Evolutionary conservation across 805 yeast species (phyloP).

Genomic region (Zygosaccharomyces bisporus): DNA sequence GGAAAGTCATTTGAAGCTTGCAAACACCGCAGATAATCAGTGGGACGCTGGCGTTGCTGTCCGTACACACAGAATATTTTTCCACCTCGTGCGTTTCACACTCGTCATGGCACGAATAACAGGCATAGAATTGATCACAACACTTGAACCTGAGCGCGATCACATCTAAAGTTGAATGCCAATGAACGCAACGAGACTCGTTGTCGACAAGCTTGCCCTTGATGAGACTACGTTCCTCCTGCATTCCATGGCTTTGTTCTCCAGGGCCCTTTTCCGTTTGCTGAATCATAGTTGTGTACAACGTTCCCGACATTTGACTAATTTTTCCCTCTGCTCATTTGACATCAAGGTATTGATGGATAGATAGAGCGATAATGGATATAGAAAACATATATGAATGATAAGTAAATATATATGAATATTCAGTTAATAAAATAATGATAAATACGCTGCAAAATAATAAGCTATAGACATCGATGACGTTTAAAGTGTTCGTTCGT

Average conservation of each 20-base stretch:
- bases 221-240: constrained; percentile 1
- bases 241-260: neutral
- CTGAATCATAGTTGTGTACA: no score
- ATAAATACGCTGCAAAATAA: neutral
- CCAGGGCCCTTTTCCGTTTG: neutral
- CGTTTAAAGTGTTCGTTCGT: neutral
- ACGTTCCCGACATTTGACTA: no score
- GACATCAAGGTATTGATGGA: no score
- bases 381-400: neutral
- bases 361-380: neutral
- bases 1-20: constrained; percentile 27
- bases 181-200: constrained; percentile 33
- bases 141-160: constrained; percentile 35
- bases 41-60: constrained; percentile 11
- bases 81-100: constrained; percentile 16
- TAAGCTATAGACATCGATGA: neutral
- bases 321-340: neutral
- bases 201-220: constrained; percentile 29
- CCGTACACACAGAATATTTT: constrained; percentile 15
- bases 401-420: neutral
- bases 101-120: constrained; percentile 32
- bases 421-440: neutral
- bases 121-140: constrained; percentile 31
- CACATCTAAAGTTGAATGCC: constrained; percentile 33
- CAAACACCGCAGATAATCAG: constrained; percentile 34